Base-by-base conservation (phyloP, 2,329 filamentous ascomycete species). In the Claviceps capensis region DNA sequence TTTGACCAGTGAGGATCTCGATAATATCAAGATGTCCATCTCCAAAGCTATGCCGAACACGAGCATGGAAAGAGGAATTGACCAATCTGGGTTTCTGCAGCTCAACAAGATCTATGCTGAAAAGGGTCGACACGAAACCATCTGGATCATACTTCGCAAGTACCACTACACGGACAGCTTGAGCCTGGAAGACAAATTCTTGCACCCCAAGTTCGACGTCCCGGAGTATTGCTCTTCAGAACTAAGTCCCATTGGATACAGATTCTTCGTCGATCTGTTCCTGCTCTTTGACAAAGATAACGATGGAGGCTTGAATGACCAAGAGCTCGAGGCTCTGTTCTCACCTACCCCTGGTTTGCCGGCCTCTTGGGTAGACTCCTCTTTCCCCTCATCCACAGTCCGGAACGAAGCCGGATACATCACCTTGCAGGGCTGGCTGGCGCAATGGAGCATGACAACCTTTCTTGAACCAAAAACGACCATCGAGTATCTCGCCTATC, bases 371-470 rank as follows among this genome's bases (percentile, higher is more conserved):
- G 73, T 82, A 0, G 90, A 96, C 57, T 85, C 85, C 1, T 86
- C 82, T 0, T 98, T 98, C 62, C 93, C 93, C 1, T 89, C 86
- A 0, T 95, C 88, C 23, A 96, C 93, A 0, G 91, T 97, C 17
- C 84, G 88, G 43, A 97, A 96, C 63, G 93, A 98, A 68, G 88
- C 88, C 8, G 93, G 93, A 0, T 82, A 97, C 65, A 90, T 98
- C 55, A 98, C 93, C 1, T 74, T 98, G 4, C 93, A 98, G 67
- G 93, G 93, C 2, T 98, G 93, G 93, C 79, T 98, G 40, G 93
- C 93, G 4, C 93, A 98, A 62, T 98, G 93, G 93, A 96, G 90
- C 65, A 98, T 98, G 93, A 98, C 93, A 0, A 98, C 93, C 0
- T 98, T 97, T 61, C 82, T 94, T 54, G 90, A 94, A 52, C 91